A percentile compares a stretch with the other conserved stretches of the same genome.
These are phyloP conservation scores for Cercospora janseana DNA, from an alignment of 2,329 filamentous ascomycete species.

Conservation along the genomic window DNA sequence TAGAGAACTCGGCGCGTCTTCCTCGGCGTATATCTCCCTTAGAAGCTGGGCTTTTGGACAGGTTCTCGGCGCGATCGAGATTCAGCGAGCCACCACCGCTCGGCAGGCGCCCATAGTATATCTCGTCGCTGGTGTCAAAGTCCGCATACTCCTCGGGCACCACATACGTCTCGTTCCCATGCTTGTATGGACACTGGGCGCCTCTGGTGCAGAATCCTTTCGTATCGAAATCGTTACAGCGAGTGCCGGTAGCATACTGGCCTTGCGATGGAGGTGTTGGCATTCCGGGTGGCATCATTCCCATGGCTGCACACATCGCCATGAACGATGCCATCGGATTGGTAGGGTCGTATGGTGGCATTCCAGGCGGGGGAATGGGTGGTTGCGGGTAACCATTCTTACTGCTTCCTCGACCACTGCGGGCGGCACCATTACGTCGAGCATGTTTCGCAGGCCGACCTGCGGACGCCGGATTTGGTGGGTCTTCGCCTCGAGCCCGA, in stretches of 20 bases:
- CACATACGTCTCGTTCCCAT: conserved; percentile 55
- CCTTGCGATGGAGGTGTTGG: conserved; percentile 31
- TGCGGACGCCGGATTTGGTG: conserved; percentile 35
- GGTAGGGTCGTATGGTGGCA: conserved; percentile 57
- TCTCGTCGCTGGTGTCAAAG: conserved; percentile 59
- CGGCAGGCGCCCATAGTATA: conserved; percentile 36
- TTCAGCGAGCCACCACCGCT: conserved; percentile 24
- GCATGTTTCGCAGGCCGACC: conserved; percentile 59
- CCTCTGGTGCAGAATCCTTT: conserved; percentile 71
- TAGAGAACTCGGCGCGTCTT: conserved; percentile 61
- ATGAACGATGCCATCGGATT: conserved; percentile 62
- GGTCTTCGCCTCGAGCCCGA: conserved; percentile 47
- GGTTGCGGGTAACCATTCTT: conserved; percentile 32
- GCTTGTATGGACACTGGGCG: conserved; percentile 66
- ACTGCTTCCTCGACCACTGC: conserved; percentile 21
- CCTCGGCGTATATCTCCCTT: conserved; percentile 42
- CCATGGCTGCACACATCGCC: conserved; percentile 60
- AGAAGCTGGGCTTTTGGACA: conserved; percentile 30
- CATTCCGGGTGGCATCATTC: conserved; percentile 45
- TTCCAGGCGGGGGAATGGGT: conserved; percentile 46
- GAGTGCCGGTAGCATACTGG: conserved; percentile 22
- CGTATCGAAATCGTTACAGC: conserved; percentile 69
- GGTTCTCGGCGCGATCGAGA: conserved; percentile 1
- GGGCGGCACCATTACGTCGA: conserved; percentile 49
- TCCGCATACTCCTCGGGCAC: conserved; percentile 46